A percentile compares a stretch with the other conserved stretches of the same genome.
These are phyloP conservation scores for Sesbania bispinosa DNA, from an alignment of 306 rosid genomes.

Conservation along the genomic window DNA sequence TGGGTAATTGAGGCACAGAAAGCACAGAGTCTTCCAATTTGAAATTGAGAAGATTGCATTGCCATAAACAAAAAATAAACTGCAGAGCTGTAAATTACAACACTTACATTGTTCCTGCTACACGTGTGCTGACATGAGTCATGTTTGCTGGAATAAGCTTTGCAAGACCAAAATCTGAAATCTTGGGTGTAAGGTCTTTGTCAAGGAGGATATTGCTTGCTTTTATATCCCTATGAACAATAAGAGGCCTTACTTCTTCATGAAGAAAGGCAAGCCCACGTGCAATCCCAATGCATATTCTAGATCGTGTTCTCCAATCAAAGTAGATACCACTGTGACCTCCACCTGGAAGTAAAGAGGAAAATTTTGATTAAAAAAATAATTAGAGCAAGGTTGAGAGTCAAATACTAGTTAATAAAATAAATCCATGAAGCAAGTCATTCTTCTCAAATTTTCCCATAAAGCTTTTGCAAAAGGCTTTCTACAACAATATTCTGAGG, in stretches of 20 bases:
- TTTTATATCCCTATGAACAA: constrained; percentile 94
- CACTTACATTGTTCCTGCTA: constrained; percentile 95
- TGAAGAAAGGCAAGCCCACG: constrained; percentile 88
- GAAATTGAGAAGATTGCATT: too few species aligned
- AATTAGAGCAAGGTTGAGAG: neutral
- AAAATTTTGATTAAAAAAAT: constrained; percentile 10
- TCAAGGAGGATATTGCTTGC: constrained; percentile 96
- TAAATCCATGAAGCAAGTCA: neutral
- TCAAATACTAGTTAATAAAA: neutral
- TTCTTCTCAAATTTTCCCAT: neutral
- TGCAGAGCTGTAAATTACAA: constrained; percentile 9
- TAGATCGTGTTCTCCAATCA: constrained; percentile 58
- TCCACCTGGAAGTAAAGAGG: constrained; percentile 54
- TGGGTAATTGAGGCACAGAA: neutral
- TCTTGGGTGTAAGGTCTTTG: constrained; percentile 67
- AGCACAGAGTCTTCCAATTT: too few species aligned
- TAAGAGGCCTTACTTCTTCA: constrained; percentile 78
- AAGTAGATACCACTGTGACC: constrained; percentile 47
- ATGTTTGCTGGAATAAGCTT: constrained; percentile 78
- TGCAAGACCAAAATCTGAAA: constrained; percentile 97
- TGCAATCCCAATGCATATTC: constrained; percentile 70
- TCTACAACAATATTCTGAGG: neutral
- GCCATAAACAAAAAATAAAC: neutral
- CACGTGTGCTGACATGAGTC: constrained; percentile 97
- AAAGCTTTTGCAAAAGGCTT: neutral